Evolutionary conservation across 345 rosid genomes (phyloP), one percentile per base, ranked within the genome.

Genomic region (Salix brachista): DNA sequence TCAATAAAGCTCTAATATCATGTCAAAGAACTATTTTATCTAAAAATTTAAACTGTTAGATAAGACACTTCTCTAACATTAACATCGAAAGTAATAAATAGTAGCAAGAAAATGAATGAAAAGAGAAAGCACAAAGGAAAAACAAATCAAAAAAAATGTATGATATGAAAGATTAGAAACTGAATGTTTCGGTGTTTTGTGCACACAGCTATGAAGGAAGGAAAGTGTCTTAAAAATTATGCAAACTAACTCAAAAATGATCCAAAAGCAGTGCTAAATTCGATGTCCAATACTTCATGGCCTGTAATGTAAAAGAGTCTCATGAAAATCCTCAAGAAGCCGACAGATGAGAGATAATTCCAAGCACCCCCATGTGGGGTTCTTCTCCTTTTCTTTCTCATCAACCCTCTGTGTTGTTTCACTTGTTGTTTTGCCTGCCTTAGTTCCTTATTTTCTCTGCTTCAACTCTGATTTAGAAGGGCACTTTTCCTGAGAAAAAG

Each of bases 281-380:
- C 44, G 26, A 71, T 72, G 85, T 86, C 93, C 86, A 84, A 83
- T 78, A 62, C 87, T 85, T 65, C 87, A 82, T 91, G 84, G 93
- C 87, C 87, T 84, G 90, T 83, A 61, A 72, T 62, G 62, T 62
- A 65, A 41, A 5, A 41, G 14, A 52, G 50, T 67, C 8, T 62
- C 76, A 76, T 67, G 75, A 75, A 81, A 74, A 76, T 78, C 82
- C 34, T 75, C 58, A 79, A 76, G 80, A 82, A 88, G 72, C 86
- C 86, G 89, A 90, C 91, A 88, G 73, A 69, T 76, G 34, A 62
- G 56, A 82, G 80, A 85, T 82, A 82, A 81, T 56, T 84, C 89
- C 85, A 77, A 85, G 84, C 85, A 80, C n/a, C 88, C 88, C 91
- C 93, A 90, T 88, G 93, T 90, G 91, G 80, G 78, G 75, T 75